A percentile compares a stretch with the other conserved stretches of the same genome.
Conservation (phyloP, 495 filamentous ascomycete genomes). For the Lophiotrema nucula region DNA sequence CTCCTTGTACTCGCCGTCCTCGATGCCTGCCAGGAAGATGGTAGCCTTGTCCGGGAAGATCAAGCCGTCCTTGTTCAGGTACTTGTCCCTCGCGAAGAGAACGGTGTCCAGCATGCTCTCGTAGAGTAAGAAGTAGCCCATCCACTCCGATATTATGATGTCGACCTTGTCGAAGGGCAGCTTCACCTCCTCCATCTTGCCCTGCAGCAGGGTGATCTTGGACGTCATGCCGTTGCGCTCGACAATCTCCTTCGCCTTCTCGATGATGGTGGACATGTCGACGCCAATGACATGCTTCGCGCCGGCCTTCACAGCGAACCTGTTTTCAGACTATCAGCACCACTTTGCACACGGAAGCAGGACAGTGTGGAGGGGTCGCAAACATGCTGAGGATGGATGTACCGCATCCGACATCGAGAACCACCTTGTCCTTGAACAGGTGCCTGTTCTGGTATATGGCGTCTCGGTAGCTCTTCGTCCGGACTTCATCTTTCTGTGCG, state of each 20-base stretch:
- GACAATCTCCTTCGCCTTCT: conserved; percentile 90
- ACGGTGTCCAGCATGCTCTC: conserved; percentile 98
- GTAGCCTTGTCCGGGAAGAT: conserved; percentile 90
- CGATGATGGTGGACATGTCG: conserved; percentile 95
- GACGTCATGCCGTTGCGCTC: conserved; percentile 76
- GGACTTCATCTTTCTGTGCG: conserved; percentile 91
- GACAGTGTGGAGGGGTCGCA: conserved; percentile 35
- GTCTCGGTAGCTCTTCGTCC: conserved; percentile 92
- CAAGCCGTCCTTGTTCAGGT: conserved; percentile 77
- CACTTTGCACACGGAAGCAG: neutral
- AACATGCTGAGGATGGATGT: conserved; percentile 87
- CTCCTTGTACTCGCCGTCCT: conserved; percentile 84
- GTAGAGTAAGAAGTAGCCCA: conserved; percentile 98
- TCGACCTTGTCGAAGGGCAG: conserved; percentile 90
- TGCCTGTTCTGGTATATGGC: conserved; percentile 93
- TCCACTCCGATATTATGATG: conserved; percentile 99
- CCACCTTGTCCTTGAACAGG: conserved; percentile 95
- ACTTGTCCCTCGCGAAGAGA: conserved; percentile 87
- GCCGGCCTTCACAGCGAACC: conserved; percentile 94
- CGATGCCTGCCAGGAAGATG: conserved; percentile 84
- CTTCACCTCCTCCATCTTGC: conserved; percentile 92
- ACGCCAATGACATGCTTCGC: conserved; percentile 94
- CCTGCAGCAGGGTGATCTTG: conserved; percentile 87
- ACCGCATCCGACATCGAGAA: conserved; percentile 97
- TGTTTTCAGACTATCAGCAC: conserved; percentile 43